Percentiles rank a stretch among this genome's conserved stretches.
Evolutionary conservation across 2,329 filamentous ascomycete species (phyloP).

Genomic region (Sclerotinia spermophila): DNA sequence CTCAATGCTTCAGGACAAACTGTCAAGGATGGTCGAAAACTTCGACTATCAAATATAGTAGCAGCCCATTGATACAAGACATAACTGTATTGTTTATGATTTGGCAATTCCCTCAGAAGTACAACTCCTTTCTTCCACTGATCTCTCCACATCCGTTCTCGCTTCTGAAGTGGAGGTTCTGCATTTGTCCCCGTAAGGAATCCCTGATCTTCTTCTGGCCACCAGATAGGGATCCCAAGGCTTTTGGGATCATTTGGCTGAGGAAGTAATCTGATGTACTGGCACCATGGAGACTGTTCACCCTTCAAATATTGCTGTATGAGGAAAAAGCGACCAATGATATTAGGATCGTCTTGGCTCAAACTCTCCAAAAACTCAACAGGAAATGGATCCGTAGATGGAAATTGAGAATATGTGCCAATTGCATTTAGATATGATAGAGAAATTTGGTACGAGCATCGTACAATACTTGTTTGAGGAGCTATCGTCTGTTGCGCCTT

Average conservation of each 20-base stretch:
- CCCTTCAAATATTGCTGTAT: constrained; percentile 63
- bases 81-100: constrained; percentile 28
- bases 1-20: constrained; percentile 38
- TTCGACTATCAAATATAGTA: constrained; percentile 61
- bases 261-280: constrained; percentile 64
- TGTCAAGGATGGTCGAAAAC: constrained; percentile 56
- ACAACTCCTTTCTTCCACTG: constrained; percentile 30
- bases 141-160: constrained; percentile 29
- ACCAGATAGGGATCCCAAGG: constrained; percentile 61
- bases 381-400: constrained; percentile 43
- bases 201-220: constrained; percentile 56
- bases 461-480: constrained; percentile 42
- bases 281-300: constrained; percentile 59
- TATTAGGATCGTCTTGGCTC: constrained; percentile 47
- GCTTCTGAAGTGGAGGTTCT: constrained; percentile 30
- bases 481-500: constrained; percentile 30
- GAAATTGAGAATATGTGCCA: constrained; percentile 35
- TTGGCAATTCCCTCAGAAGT: constrained; percentile 21
- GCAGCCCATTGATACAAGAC: constrained; percentile 61
- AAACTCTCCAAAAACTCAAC: constrained; percentile 46
- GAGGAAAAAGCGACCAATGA: constrained; percentile 64
- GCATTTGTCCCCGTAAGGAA: constrained; percentile 43
- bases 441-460: constrained; percentile 50
- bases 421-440: constrained; percentile 58
- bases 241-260: constrained; percentile 50